Base-by-base conservation (phyloP, 2,329 filamentous ascomycete species). In the Geosmithia flava region DNA sequence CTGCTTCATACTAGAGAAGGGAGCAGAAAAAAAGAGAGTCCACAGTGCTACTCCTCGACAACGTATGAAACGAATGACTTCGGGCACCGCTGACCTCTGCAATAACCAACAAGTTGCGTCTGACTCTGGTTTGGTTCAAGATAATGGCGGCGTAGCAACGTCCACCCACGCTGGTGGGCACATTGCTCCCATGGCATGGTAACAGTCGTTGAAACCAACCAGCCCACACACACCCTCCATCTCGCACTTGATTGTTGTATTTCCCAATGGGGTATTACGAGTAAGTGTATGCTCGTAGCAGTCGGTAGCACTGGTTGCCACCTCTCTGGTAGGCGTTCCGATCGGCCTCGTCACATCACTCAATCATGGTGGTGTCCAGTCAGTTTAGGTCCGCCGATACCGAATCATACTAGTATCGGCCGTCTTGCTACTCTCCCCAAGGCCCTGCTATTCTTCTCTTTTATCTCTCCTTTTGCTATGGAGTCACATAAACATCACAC, bases 231-330 rank as follows among this genome's bases (percentile, higher is more conserved):
- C 33, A 30, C 33, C 33, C 11, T 13, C 33, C 33, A 37, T 13
- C 15, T 11, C 10, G 13, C 33, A 11, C 33, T 37, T 37, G 8
- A 23, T 42, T 42, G 41, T 48, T 56, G 54, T 46, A 49, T 46
- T 45, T 42, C 42, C 11, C 15, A 13, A 37, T 37, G 11, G 5
- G 15, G 33, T 37, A 11, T 11, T 37, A 37, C 33, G 33, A 37
- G 33, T 37, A 37, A 42, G 23, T 41, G 41, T 16, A 44, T 41
- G 30, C 42, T 45, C 29, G 23, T 27, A 27, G 23, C 23, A 27
- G 23, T n/a, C n/a, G n/a, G 23, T 45, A 13, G 42, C 39, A 17
- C 33, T 48, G 47, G 29, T 41, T 19, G 20, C 42, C 19, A 44
- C 47, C 10, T 3, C 15, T 37, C 6, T 37, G 23, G 23, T 8